Evolutionary conservation across 1,139 yeast genomes (phyloP), one percentile per base, ranked within the genome.

Genomic region (Blastobotrys apis): DNA sequence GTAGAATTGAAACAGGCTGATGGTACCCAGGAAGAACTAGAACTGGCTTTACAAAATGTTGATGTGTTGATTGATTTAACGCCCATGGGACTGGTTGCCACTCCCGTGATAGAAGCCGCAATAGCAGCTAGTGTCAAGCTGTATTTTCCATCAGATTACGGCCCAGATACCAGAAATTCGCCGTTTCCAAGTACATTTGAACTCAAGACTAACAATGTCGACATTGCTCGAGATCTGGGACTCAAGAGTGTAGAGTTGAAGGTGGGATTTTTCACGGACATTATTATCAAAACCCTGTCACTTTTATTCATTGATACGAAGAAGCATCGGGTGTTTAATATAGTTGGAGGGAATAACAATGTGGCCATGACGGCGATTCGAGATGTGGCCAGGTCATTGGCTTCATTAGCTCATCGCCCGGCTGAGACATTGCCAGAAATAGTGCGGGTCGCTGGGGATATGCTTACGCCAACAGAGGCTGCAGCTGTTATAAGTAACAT

Each of bases 81-180:
- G 19, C 38, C 39, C 20, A 25, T 10, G 6, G 33, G 32, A 15
- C 35, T 35, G n/a, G 43, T 39, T 36, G 59, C 65, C n/a, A 53
- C 20, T 15, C 40, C 37, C 10, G 35, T 65, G 16, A 50, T 67
- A 12, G 65, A 68, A 3, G 72, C 79, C 5, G 69, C 74, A 2
- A 55, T 57, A 5, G 58, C 57, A 15, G 71, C 72, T 33, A 71
- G 59, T 12, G 79, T 80, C 37, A 73, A 75, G 57, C 55, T 79
- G 27, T 79, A 71, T 61, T 70, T 80, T 45, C 82, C 85, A 29
- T 75, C 84, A 3, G 84, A 80, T 55, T 80, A 75, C 53, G 85
- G 85, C 32, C 56, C 66, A 27, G 78, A 77, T 43, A 48, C 68
- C 33, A 56, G 50, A 5, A 58, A 60, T 60, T 23, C 54, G 58